phyloP scores from a whole-genome alignment of 2,329 filamentous ascomycete species.

The Graphiopsis chlorocephala region DNA sequence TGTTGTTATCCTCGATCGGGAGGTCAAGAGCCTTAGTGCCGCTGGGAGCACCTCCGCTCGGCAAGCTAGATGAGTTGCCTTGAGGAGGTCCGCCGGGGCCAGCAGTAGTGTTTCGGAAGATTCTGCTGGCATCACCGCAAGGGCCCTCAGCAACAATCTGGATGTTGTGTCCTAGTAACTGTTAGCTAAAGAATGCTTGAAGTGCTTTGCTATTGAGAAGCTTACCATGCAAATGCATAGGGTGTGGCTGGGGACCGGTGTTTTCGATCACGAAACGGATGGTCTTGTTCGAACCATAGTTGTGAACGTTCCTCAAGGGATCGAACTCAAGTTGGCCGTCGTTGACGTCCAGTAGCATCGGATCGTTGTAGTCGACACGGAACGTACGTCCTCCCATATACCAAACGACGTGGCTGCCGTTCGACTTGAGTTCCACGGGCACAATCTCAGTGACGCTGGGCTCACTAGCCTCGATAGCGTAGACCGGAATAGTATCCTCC shows the following conservation, averaged over 20 bases:
- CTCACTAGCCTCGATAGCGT: slow-evolving; percentile 43
- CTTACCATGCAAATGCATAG: slow-evolving; percentile 47
- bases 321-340: slow-evolving; percentile 34
- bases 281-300: slow-evolving; percentile 39
- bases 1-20: neutral
- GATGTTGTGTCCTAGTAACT: slow-evolving; percentile 39
- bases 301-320: slow-evolving; percentile 38
- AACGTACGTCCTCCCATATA: slow-evolving; percentile 51
- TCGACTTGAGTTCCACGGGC: slow-evolving; percentile 46
- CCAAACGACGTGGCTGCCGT: slow-evolving; percentile 55
- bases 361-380: slow-evolving; percentile 46
- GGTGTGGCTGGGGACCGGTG: slow-evolving; percentile 34
- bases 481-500: slow-evolving; percentile 51
- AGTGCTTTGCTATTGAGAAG: neutral
- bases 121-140: slow-evolving; percentile 24
- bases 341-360: slow-evolving; percentile 39
- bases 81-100: neutral
- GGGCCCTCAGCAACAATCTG: slow-evolving; percentile 42
- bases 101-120: neutral
- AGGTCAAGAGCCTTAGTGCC: neutral
- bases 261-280: slow-evolving; percentile 42
- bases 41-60: neutral
- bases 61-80: neutral
- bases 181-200: neutral
- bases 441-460: slow-evolving; percentile 39